phyloP scores from a whole-genome alignment of 352 stramenopile genomes.

The Phytophthora macrochlamydospora region DNA sequence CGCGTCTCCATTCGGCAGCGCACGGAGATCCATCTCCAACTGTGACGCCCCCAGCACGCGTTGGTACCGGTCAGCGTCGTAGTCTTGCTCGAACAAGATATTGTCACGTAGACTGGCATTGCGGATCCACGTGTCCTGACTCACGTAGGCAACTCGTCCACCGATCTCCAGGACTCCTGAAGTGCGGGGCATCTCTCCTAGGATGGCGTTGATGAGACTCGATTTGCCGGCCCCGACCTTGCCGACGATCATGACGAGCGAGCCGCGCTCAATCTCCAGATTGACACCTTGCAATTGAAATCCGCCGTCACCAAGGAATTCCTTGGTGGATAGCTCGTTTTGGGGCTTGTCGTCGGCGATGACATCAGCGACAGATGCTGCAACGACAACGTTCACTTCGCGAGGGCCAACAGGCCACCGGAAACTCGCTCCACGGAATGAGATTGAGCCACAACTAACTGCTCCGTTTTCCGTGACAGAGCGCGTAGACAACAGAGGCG shows the following conservation, averaged over 20 bases:
- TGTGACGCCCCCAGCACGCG: conserved; percentile 42
- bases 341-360: background rate
- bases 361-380: conserved; percentile 1
- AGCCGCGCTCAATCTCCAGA: conserved; percentile 65
- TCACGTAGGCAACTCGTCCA: conserved; percentile 73
- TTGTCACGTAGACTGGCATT: conserved; percentile 92
- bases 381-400: conserved; percentile 28
- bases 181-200: conserved; percentile 51
- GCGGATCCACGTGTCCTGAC: conserved; percentile 93
- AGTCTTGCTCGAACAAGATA: conserved; percentile 79
- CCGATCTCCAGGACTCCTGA: conserved; percentile 25
- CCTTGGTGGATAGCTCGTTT: no score
- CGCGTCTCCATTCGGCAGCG: conserved; percentile 53
- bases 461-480: background rate
- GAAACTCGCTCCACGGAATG: conserved; percentile 26
- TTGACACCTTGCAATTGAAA: conserved; percentile 42
- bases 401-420: conserved; percentile 25
- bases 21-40: conserved; percentile 44
- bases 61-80: conserved; percentile 42
- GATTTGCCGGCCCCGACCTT: conserved; percentile 60
- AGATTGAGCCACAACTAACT: conserved; percentile 19
- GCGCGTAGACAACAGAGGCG: conserved; percentile 1
- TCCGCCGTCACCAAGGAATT: background rate
- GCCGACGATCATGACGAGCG: conserved; percentile 62
- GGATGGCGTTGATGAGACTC: conserved; percentile 52